Evolutionary conservation across 2,329 filamentous ascomycete species (phyloP), one percentile per base, ranked within the genome.

Genomic region (Ophiostoma sp.): DNA sequence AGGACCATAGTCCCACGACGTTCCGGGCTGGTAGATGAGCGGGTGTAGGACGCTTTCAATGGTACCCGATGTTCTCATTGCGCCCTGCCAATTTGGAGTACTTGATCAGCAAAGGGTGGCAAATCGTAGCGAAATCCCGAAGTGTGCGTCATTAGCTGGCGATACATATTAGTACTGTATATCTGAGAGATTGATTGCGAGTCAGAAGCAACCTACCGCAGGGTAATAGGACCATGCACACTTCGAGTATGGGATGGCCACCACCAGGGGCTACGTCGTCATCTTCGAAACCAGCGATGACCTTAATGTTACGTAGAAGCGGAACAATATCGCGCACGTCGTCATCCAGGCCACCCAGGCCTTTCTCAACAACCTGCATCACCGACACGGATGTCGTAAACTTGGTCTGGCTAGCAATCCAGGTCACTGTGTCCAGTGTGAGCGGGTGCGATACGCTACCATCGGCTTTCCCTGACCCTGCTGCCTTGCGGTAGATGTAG

Each of bases 381-480:
- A 57, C 52, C n/a, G 52, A 35, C n/a, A 64, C 31, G 4, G 60
- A 64, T 27, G 52, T 57, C 3, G 23, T 27, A 4, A 57, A n/a
- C 13, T 72, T 71, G 72, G 57, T 65, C 68, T 69, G 68, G 39
- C 57, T 65, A n/a, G 68, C 68, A 33, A 69, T 65, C 68, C 68
- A 69, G 6, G 68, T 69, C 4, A 65, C 57, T 2, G 68, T 69
- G 60, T 65, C 20, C 4, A 65, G 39, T 7, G 23, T 65, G 13
- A 52, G 27, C 8, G 52, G 52, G 23, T 57, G 23, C 52, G 52
- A 57, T 5, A 13, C 8, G n/a, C 52, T 27, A n/a, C 52, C 52
- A 27, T 57, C 11, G 10, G 52, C 52, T 57, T 57, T 57, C 15
- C 31, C 15, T 15, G 52, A 57, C n/a, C 52, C 52, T 4, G 52